phyloP scores from a whole-genome alignment of 2,329 filamentous ascomycete genomes.

The Alternaria alternata region DNA sequence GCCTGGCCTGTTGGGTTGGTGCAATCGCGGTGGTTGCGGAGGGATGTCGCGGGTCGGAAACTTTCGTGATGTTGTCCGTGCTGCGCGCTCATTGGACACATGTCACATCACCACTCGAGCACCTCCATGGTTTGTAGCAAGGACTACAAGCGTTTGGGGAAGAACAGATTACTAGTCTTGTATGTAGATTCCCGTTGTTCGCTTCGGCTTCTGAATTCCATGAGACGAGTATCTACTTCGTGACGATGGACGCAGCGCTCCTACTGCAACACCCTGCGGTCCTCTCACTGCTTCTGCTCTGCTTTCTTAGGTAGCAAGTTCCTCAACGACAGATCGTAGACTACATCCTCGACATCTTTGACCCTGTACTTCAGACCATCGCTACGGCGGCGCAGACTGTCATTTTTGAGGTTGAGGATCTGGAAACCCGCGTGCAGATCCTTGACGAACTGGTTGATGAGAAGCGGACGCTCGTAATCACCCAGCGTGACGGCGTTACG shows the following conservation, averaged over 20 bases:
- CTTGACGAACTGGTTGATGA: conserved; percentile 92
- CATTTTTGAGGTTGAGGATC: conserved; percentile 96
- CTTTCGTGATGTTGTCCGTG: conserved; percentile 28
- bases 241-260: neutral
- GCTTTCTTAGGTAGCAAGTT: conserved; percentile 68
- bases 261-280: neutral
- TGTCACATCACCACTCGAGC: neutral
- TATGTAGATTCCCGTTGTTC: neutral
- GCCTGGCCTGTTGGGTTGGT: conserved; percentile 21
- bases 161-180: neutral
- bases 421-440: conserved; percentile 96
- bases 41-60: conserved; percentile 24
- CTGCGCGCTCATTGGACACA: conserved; percentile 18
- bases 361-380: conserved; percentile 97
- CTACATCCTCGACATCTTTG: conserved; percentile 97
- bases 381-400: conserved; percentile 83
- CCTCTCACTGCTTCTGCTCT: conserved; percentile 14
- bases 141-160: neutral
- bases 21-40: conserved; percentile 19
- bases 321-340: conserved; percentile 90
- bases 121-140: conserved; percentile 5
- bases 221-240: neutral
- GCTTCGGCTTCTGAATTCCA: too few species aligned
- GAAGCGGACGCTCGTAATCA: conserved; percentile 83
- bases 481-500: conserved; percentile 94